Base-by-base conservation (phyloP, 108 stramenopile species). In the Stephanodiscus triporus region DNA sequence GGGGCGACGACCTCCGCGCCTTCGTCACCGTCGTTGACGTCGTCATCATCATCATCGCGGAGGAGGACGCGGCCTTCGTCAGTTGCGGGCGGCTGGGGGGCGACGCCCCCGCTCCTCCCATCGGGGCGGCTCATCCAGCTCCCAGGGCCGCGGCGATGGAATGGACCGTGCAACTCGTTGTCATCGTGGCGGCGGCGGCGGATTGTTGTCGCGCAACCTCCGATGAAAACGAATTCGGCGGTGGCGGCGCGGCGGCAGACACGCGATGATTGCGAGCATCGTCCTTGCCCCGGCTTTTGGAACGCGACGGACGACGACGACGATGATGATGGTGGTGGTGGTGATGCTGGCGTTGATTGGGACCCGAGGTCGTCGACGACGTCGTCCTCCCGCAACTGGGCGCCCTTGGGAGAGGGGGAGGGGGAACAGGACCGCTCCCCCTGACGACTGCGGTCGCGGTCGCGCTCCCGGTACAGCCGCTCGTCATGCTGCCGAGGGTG, bases 91-190 rank as follows among this genome's bases (percentile, higher is more conserved):
- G 43, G 8, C 9, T 23, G 22, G 43, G 66, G 14, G 63, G 30
- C 7, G 36, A 24, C 16, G 70, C 59, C 9, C 26, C 6, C 50
- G 17, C 13, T 17, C 17, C n/a, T 20, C 11, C 37, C 55, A 24
- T 51, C 58, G 26, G 61, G 1, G 51, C 29, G 56, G n/a, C n/a
- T n/a, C n/a, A n/a, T 10, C 56, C 56, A 3, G 29, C 29, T 5
- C 24, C 54, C 19, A 77, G 42, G 2, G 76, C 76, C 22, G 69
- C 70, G 27, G 76, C 76, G 29, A 77, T 70, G 9, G 76, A 77
- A 70, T 77, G 69, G 0, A 77, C 27, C 13, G 22, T 2, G 47
- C 37, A 37, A 2, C n/a, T 22, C 23, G 32, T 45, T 9, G 64
- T 13, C 22, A 32, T 19, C 22, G 26, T 59, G 20, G 64, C 24